Evolutionary conservation across 129 eudicot species (phyloP).

Genomic region (Flaveria brownii): DNA sequence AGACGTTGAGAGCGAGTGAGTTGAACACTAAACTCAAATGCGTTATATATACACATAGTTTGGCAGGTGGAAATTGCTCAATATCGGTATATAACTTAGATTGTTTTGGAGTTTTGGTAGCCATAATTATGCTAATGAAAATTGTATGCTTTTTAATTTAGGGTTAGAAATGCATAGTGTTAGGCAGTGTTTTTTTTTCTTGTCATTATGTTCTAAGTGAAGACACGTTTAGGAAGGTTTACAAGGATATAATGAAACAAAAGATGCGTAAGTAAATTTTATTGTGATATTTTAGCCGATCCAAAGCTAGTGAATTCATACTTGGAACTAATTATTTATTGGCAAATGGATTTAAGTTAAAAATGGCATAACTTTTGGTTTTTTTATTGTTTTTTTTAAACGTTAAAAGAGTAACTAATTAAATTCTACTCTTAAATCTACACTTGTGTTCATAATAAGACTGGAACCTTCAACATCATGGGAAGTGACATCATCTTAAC

Average conservation of each 20-base stretch:
- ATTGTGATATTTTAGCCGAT: no score
- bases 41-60: slow-evolving; percentile 30
- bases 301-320: no score
- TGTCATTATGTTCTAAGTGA: slow-evolving; percentile 21
- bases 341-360: no score
- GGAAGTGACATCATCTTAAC: no score
- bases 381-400: no score
- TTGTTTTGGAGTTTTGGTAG: slow-evolving; percentile 26
- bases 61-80: slow-evolving; percentile 18
- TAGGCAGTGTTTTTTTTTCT: slow-evolving; percentile 18
- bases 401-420: no score
- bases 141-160: slow-evolving; percentile 20
- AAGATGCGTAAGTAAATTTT: background rate
- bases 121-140: slow-evolving; percentile 23
- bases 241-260: slow-evolving; percentile 16
- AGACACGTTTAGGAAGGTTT: slow-evolving; percentile 20
- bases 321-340: background rate
- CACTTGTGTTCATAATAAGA: no score
- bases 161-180: slow-evolving; percentile 17
- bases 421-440: no score
- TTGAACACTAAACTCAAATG: slow-evolving; percentile 10
- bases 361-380: no score
- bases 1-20: slow-evolving; percentile 35
- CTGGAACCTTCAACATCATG: no score
- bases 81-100: slow-evolving; percentile 15